Evolutionary conservation across 495 filamentous ascomycete species (phyloP), one percentile per base, ranked within the genome.

Genomic region (Xylaria venustula): DNA sequence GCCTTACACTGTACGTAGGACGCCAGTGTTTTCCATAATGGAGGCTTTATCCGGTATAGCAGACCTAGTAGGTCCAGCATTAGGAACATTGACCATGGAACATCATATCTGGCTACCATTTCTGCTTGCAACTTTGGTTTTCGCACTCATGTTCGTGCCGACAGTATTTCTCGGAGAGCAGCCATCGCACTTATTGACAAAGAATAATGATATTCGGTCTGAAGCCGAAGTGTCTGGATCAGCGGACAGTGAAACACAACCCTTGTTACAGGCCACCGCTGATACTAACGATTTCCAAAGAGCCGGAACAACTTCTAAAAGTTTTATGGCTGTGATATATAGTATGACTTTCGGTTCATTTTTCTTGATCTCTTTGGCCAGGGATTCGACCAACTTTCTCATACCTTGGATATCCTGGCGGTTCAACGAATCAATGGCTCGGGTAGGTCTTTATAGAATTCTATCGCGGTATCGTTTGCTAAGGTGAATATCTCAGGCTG

Each of bases 321-420:
- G 23, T 7, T 23, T 32, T 20, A 53, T 11, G 19, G 19, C 6
- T 7, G 17, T 19, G 14, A 25, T 53, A 1, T 53, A 53, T 40
- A 1, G 32, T 11, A 53, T 53, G 3, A 40, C 34, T 7, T 53
- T 53, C 20, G 50, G 50, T 14, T 53, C 50, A 2, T 53, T 53
- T 25, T 53, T 53, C n/a, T 32, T 53, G 0, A 20, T 53, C 50
- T 53, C 50, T 17, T 37, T 53, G 12, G 50, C 50, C 36, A 28
- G 50, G 15, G 50, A 53, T 32, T 53, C 50, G n/a, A 53, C 36
- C 12, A 53, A 53, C 34, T 53, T 53, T 20, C 32, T 53, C 2
- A 53, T 53, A 53, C 50, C 50, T 20, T 53, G 50, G 50, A 41
- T 53, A 40, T 37, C 50, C 12, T 53, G 50, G 50, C 30, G 50